Evolutionary conservation across 176 grass and related monocot genomes (phyloP).

Genomic region (Avena atlantica): DNA sequence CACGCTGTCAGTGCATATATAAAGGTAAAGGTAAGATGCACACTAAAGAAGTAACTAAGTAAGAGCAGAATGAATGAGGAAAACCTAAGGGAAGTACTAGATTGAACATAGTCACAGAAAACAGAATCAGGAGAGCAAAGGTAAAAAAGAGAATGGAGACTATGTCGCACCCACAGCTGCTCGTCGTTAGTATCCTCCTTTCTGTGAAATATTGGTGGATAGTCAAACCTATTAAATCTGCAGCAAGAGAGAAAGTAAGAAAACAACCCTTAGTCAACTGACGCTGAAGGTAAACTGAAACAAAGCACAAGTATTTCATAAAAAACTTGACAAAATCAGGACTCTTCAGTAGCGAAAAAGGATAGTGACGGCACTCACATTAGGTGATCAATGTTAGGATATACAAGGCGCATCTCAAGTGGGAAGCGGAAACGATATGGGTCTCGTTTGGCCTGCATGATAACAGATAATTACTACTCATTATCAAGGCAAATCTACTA

Average conservation of each 20-base stretch:
- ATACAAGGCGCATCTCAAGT: conserved; percentile 91
- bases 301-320: too few relatives aligned
- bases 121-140: conserved; percentile 21
- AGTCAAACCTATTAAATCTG: conserved; percentile 99
- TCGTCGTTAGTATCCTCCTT: conserved; percentile 86
- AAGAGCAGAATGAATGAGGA: not conserved
- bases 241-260: conserved; percentile 32
- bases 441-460: conserved; percentile 84
- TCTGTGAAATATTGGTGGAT: conserved; percentile 91
- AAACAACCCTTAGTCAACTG: not conserved
- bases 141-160: conserved; percentile 8
- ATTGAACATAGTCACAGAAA: conserved; percentile 4
- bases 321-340: not conserved
- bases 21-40: conserved; percentile 24
- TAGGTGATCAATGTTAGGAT: conserved; percentile 96
- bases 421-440: conserved; percentile 92
- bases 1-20: conserved; percentile 59
- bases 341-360: not conserved
- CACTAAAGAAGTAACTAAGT: not conserved
- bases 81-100: not conserved
- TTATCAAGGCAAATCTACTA: not conserved
- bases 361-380: conserved; percentile 61
- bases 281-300: conserved; percentile 30
- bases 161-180: conserved; percentile 70
- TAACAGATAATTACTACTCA: conserved; percentile 31